These are phyloP conservation scores for Colletotrichum tanaceti DNA, from an alignment of 2,329 filamentous ascomycete genomes.

Conservation along the genomic window DNA sequence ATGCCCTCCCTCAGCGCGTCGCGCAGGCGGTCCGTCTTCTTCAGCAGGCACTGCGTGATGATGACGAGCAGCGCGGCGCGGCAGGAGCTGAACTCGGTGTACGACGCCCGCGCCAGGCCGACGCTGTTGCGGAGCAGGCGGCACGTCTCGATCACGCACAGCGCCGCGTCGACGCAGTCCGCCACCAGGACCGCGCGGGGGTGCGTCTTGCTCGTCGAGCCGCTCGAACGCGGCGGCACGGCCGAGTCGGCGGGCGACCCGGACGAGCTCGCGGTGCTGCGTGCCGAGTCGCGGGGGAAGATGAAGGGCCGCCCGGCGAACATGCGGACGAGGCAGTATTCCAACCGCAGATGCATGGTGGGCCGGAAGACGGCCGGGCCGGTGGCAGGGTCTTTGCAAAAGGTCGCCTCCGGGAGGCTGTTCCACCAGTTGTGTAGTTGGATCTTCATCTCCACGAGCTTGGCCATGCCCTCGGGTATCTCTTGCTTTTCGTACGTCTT, in stretches of 20 bases:
- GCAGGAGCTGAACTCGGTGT: slow-evolving; percentile 67
- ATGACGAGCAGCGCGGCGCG: slow-evolving; percentile 64
- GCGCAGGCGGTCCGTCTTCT: slow-evolving; percentile 54
- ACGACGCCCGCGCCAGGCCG: slow-evolving; percentile 65
- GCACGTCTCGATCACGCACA: slow-evolving; percentile 63
- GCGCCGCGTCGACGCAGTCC: slow-evolving; percentile 64
- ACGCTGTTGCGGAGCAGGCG: slow-evolving; percentile 61
- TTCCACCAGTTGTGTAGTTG: slow-evolving; percentile 55
- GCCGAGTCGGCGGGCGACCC: slow-evolving; percentile 45
- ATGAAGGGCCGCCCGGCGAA: slow-evolving; percentile 67
- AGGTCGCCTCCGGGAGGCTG: slow-evolving; percentile 48
- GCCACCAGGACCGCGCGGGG: slow-evolving; percentile 56
- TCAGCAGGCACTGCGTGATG: slow-evolving; percentile 53
- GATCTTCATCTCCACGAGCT: slow-evolving; percentile 52
- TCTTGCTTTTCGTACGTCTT: slow-evolving; percentile 49
- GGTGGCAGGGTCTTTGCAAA: slow-evolving; percentile 54
- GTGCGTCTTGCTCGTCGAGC: slow-evolving; percentile 43
- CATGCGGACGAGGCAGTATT: slow-evolving; percentile 64
- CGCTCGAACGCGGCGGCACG: slow-evolving; percentile 42
- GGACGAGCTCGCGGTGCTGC: slow-evolving; percentile 48
- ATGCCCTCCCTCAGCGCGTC: slow-evolving; percentile 61
- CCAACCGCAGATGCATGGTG: slow-evolving; percentile 63
- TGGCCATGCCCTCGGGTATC: slow-evolving; percentile 48
- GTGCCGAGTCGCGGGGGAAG: slow-evolving; percentile 50
- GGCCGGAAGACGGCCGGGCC: slow-evolving; percentile 57